These are phyloP conservation scores for Musa acuminata DNA, from an alignment of 176 grass and related monocot genomes.

Conservation along the genomic window DNA sequence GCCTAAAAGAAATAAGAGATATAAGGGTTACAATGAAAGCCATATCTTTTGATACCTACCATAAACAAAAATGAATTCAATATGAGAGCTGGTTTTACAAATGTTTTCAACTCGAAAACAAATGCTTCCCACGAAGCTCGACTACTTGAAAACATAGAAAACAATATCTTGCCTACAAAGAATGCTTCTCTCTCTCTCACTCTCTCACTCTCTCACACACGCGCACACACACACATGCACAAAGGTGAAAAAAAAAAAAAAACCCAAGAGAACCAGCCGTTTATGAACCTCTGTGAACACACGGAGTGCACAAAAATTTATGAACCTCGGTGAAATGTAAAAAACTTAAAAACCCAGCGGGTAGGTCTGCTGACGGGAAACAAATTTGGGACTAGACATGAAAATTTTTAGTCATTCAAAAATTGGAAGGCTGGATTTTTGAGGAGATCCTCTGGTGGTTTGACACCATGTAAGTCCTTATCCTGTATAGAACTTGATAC, in stretches of 20 bases:
- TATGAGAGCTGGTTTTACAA: neutral
- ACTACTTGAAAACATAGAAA: too few relatives aligned
- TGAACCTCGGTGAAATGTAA: neutral
- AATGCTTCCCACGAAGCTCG: too few relatives aligned
- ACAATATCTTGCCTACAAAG: neutral
- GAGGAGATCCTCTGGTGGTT: conserved; percentile 47
- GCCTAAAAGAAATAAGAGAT: too few relatives aligned
- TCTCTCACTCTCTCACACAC: too few relatives aligned
- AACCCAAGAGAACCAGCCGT: neutral
- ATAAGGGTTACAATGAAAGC: too few relatives aligned
- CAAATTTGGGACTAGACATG: neutral
- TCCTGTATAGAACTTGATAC: conserved; percentile 57
- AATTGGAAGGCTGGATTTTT: conserved; percentile 57
- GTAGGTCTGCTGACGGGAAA: neutral
- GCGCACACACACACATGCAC: too few relatives aligned
- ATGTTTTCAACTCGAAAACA: neutral
- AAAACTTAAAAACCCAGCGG: neutral
- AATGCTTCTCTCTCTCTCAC: neutral
- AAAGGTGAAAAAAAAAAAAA: neutral
- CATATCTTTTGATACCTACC: too few relatives aligned
- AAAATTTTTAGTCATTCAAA: conserved; percentile 28
- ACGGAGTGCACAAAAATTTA: neutral
- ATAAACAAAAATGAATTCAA: neutral
- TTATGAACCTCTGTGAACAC: neutral
- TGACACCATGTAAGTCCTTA: conserved; percentile 52